These are phyloP conservation scores for Oryza punctata DNA, from an alignment of 176 grass and related monocot species.

Conservation along the genomic window DNA sequence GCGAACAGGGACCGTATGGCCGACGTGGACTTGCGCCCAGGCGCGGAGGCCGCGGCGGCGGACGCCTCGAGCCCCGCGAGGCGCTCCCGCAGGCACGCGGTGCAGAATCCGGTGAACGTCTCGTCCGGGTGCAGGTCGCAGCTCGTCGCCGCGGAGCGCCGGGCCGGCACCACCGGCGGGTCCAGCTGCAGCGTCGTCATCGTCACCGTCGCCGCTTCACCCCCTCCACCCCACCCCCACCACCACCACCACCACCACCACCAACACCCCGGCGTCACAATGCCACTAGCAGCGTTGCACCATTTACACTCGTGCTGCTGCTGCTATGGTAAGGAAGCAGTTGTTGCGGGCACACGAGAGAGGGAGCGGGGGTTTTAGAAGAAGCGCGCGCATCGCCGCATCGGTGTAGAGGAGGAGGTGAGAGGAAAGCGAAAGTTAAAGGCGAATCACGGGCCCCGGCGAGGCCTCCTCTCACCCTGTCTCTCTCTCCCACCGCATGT, in stretches of 20 bases:
- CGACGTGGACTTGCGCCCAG: conserved; percentile 84
- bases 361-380: conserved; percentile 43
- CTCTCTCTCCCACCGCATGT: background rate
- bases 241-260: conserved; percentile 5
- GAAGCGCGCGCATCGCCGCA: conserved; percentile 30
- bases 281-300: conserved; percentile 21
- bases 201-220: conserved; percentile 29
- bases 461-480: conserved; percentile 1
- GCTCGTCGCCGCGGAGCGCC: conserved; percentile 38
- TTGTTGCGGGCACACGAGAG: conserved; percentile 24
- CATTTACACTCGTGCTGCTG: conserved; percentile 32
- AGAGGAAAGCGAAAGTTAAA: conserved; percentile 63
- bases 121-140: conserved; percentile 89
- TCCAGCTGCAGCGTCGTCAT: conserved; percentile 52
- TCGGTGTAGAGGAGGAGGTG: conserved; percentile 18
- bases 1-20: conserved; percentile 86
- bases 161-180: conserved; percentile 45
- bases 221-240: background rate
- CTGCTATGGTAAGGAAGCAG: background rate
- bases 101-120: conserved; percentile 84
- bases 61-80: conserved; percentile 65
- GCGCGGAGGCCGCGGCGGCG: conserved; percentile 23
- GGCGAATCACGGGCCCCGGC: conserved; percentile 59
- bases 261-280: conserved; percentile 25
- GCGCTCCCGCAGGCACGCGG: conserved; percentile 88